These are phyloP conservation scores for Eimeria acervulina DNA, from an alignment of 169 alveolate species.

Conservation along the genomic window DNA sequence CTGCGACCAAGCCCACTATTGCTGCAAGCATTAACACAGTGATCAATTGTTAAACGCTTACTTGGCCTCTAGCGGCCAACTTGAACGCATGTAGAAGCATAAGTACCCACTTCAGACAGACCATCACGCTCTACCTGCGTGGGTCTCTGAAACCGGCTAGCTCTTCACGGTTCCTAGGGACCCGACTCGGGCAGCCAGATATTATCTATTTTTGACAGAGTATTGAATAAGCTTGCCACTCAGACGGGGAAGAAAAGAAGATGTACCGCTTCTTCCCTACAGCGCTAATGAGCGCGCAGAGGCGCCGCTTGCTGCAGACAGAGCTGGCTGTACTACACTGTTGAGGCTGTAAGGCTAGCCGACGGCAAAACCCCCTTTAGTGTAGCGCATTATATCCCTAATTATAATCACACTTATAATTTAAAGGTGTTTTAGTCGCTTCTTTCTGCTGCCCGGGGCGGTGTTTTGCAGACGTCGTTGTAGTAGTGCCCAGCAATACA, in stretches of 20 bases:
- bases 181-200: background rate
- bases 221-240: background rate
- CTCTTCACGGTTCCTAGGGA: background rate
- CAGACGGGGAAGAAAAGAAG: background rate
- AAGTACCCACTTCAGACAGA: background rate
- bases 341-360: background rate
- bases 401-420: background rate
- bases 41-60: background rate
- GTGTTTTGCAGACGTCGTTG: background rate
- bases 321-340: slow-evolving; percentile 1
- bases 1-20: background rate
- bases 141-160: background rate
- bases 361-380: background rate
- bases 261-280: background rate
- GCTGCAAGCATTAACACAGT: background rate
- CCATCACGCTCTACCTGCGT: background rate
- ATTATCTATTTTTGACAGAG: background rate
- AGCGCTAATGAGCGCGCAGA: background rate
- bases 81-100: background rate
- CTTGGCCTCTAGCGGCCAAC: background rate
- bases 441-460: background rate
- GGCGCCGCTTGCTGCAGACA: slow-evolving; percentile 42
- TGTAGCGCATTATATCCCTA: background rate
- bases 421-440: background rate
- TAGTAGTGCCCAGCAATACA: background rate